A percentile compares a stretch with the other conserved stretches of the same genome.
Conservation (phyloP, 495 filamentous ascomycete species). For the Antarctomyces pellizariae region DNA sequence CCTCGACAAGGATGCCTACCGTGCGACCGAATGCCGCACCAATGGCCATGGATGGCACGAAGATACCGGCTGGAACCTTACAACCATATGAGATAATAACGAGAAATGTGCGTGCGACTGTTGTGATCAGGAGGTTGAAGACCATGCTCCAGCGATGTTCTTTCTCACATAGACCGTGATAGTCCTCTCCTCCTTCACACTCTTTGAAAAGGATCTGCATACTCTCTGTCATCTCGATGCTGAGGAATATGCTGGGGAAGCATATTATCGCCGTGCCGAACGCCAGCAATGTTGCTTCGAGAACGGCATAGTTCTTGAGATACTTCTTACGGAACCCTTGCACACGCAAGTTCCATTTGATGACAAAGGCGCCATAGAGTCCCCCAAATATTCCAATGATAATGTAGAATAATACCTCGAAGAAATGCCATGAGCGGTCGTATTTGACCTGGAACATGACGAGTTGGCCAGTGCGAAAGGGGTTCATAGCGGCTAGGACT, state of each 20-base stretch:
- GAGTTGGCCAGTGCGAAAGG: conserved; percentile 90
- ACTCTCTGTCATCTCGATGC: conserved; percentile 97
- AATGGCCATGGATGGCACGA: conserved; percentile 94
- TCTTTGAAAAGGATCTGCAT: conserved; percentile 96
- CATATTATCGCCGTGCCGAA: conserved; percentile 70
- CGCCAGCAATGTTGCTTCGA: conserved; percentile 74
- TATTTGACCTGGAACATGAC: conserved; percentile 99
- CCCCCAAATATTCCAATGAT: conserved; percentile 84
- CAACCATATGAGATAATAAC: conserved; percentile 96
- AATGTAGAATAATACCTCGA: conserved; percentile 83
- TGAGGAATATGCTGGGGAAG: conserved; percentile 86
- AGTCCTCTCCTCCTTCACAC: conserved; percentile 83
- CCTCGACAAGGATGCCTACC: conserved; percentile 84
- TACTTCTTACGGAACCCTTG: conserved; percentile 94
- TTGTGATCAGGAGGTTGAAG: conserved; percentile 56
- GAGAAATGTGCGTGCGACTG: conserved; percentile 54
- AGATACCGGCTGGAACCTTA: conserved; percentile 94
- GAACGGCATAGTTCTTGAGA: conserved; percentile 56
- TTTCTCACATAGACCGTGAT: conserved; percentile 71
- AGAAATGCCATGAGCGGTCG: conserved; percentile 93
- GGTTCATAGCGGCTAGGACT: conserved; percentile 87
- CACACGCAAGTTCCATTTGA: conserved; percentile 88
- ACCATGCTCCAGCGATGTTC: conserved; percentile 59
- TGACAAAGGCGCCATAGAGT: conserved; percentile 89
- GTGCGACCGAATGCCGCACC: conserved; percentile 85